These are phyloP conservation scores for Lentinula boryana DNA, from an alignment of 768 basidiomycete genomes.

Conservation along the genomic window DNA sequence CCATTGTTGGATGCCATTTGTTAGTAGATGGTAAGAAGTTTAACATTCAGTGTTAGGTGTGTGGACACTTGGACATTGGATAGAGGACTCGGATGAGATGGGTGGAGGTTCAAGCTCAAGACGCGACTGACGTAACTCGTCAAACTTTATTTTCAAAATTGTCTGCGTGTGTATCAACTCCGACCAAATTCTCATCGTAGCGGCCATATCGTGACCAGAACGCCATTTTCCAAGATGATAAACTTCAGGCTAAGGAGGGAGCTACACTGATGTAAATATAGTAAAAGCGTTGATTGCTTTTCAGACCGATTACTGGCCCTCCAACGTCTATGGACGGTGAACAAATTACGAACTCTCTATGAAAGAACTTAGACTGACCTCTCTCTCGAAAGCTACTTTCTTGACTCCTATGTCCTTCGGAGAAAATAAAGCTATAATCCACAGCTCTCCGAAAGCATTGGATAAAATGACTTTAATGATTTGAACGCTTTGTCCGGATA, in stretches of 20 bases:
- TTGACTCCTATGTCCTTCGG: no score
- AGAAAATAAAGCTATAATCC: no score
- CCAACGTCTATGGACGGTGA: slow-evolving; percentile 28
- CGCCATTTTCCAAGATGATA: slow-evolving; percentile 53
- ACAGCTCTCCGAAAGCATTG: no score
- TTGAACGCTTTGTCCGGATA: no score
- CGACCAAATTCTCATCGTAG: no score
- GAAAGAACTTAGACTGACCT: no score
- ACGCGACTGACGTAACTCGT: no score
- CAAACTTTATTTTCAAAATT: no score
- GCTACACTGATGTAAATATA: slow-evolving; percentile 4
- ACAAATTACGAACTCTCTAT: slow-evolving; percentile 5
- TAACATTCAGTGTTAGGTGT: background rate
- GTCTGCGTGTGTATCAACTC: no score
- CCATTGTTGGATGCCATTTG: background rate
- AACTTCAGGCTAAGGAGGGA: slow-evolving; percentile 21
- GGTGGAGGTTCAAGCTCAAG: no score
- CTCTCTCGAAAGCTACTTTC: no score
- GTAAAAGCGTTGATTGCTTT: background rate
- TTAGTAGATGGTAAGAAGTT: background rate
- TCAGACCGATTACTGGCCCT: slow-evolving; percentile 54
- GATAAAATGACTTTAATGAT: no score
- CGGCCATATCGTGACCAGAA: slow-evolving; percentile 36
- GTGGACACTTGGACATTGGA: background rate
- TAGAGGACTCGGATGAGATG: background rate